A percentile compares a stretch with the other conserved stretches of the same genome.
Conservation (phyloP, 768 basidiomycete genomes). For the Russula dissimulans region DNA sequence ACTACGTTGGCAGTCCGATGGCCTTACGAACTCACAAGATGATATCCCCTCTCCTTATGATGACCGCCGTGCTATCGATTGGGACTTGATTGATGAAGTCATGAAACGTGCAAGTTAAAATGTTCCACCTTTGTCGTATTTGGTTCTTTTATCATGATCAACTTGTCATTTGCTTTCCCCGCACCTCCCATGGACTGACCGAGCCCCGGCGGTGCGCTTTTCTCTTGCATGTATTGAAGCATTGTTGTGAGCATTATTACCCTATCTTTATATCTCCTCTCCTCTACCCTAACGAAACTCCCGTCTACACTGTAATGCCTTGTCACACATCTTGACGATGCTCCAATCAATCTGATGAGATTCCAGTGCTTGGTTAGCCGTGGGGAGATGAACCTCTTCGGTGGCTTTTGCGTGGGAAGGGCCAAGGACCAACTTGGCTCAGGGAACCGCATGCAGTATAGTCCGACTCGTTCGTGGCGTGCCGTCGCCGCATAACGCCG, state of each 20-base stretch:
- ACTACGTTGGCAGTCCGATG: constrained; percentile 1
- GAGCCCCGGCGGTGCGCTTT: neutral
- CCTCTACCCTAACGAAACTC: neutral
- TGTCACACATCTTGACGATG: neutral
- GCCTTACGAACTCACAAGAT: neutral
- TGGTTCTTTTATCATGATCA: neutral
- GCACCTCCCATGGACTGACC: neutral
- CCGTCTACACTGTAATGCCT: neutral
- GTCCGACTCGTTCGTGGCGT: too few species aligned
- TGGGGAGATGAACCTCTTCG: neutral
- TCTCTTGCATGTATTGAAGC: neutral
- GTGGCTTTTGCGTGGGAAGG: neutral
- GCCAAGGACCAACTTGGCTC: too few species aligned
- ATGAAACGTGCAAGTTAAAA: constrained; percentile 12
- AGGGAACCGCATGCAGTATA: too few species aligned
- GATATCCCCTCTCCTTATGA: neutral
- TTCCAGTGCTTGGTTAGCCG: neutral
- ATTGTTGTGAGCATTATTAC: neutral
- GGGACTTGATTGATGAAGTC: constrained; percentile 20
- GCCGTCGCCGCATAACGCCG: too few species aligned
- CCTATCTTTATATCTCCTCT: neutral
- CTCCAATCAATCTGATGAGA: neutral
- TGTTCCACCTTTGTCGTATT: neutral
- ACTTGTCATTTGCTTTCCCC: neutral
- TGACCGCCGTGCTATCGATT: constrained; percentile 16